Percentiles rank a stretch among this genome's conserved stretches.
These are phyloP conservation scores for Cardamine resedifolia DNA, from an alignment of 345 rosid species.

Conservation along the genomic window DNA sequence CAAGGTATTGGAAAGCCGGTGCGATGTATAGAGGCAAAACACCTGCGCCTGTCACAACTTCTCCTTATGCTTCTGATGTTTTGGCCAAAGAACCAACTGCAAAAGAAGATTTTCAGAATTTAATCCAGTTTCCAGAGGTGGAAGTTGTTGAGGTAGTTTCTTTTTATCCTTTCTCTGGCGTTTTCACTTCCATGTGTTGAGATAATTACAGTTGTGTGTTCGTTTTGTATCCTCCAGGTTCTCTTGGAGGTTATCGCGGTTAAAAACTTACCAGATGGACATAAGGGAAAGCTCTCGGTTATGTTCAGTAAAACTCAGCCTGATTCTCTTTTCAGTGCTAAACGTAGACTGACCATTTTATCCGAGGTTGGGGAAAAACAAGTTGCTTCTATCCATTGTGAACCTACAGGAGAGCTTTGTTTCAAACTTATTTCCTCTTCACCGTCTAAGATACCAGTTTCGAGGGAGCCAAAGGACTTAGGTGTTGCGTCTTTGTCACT, in stretches of 20 bases:
- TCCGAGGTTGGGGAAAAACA: conserved; percentile 65
- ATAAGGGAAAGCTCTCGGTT: conserved; percentile 63
- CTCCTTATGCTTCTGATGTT: conserved; percentile 44
- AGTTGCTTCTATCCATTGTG: conserved; percentile 75
- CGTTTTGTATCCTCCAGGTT: conserved; percentile 14
- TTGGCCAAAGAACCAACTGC: conserved; percentile 40
- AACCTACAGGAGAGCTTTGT: conserved; percentile 71
- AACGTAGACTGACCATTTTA: conserved; percentile 57
- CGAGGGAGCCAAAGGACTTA: conserved; percentile 46
- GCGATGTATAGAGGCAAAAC: conserved; percentile 81
- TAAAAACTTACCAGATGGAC: conserved; percentile 65
- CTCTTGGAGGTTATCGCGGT: conserved; percentile 57
- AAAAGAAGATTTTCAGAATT: conserved; percentile 28
- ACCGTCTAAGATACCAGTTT: conserved; percentile 45
- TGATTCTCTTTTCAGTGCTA: conserved; percentile 59
- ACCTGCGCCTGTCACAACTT: conserved; percentile 63
- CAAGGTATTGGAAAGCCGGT: conserved; percentile 88
- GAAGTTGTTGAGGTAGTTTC: conserved; percentile 71
- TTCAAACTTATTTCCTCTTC: conserved; percentile 66
- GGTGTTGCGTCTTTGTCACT: conserved; percentile 67
- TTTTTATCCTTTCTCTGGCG: background rate
- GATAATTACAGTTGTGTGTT: conserved; percentile 1
- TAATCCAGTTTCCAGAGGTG: conserved; percentile 51
- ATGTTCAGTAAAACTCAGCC: conserved; percentile 62
- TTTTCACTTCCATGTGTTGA: background rate